Percentiles rank a stretch among this genome's conserved stretches.
Evolutionary conservation across 2,329 filamentous ascomycete genomes (phyloP).

Genomic region (Amylocarpus encephaloides): DNA sequence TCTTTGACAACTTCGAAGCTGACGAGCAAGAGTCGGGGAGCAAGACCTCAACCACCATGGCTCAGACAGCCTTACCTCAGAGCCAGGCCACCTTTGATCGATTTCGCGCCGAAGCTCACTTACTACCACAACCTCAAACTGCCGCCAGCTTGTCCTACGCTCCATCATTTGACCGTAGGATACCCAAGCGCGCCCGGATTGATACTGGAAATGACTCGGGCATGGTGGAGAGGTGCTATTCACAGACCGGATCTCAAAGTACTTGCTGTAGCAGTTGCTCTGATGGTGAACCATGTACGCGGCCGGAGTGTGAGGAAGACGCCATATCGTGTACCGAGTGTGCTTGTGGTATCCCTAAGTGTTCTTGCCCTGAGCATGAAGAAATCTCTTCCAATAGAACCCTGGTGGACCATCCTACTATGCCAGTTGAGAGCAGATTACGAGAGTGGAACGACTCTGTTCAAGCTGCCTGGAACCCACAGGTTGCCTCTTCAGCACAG

Average conservation of each 20-base stretch:
- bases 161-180: background rate
- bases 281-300: conserved; percentile 19
- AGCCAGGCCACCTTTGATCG: too few species aligned
- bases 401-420: conserved; percentile 4
- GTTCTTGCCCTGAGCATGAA: conserved; percentile 4
- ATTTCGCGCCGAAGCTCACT: too few species aligned
- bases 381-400: background rate
- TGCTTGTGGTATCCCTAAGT: conserved; percentile 3
- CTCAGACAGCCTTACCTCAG: too few species aligned
- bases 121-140: too few species aligned
- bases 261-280: conserved; percentile 29
- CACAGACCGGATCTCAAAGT: conserved; percentile 12
- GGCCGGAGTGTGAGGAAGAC: conserved; percentile 18
- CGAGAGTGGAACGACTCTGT: conserved; percentile 10
- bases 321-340: conserved; percentile 2
- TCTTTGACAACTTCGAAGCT: too few species aligned
- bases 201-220: background rate
- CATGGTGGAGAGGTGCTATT: conserved; percentile 5
- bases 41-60: too few species aligned
- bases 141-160: background rate
- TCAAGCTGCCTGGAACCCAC: conserved; percentile 10
- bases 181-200: background rate
- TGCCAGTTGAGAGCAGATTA: conserved; percentile 1
- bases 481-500: background rate
- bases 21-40: too few species aligned